Evolutionary conservation across 2,329 filamentous ascomycete genomes (phyloP).

Genomic region (Diaporthe sp.): DNA sequence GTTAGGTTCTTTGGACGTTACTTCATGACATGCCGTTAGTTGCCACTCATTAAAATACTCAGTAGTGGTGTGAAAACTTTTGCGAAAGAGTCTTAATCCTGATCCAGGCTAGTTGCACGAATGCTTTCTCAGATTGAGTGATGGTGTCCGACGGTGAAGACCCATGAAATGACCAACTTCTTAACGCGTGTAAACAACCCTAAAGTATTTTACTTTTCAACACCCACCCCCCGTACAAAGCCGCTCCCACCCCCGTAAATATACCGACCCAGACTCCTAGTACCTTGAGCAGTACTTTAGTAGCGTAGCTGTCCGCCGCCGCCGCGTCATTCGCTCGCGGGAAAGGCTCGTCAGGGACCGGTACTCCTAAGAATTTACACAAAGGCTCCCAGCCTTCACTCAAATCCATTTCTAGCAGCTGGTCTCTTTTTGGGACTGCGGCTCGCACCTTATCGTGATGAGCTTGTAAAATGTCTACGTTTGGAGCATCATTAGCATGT

Average conservation of each 20-base stretch:
- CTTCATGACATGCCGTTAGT: too few relatives aligned
- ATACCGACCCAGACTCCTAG: slow-evolving; percentile 39
- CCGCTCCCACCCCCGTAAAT: background rate
- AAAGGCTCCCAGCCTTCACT: slow-evolving; percentile 34
- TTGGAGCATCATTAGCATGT: background rate
- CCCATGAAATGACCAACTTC: background rate
- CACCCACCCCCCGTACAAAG: background rate
- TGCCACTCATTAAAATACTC: too few relatives aligned
- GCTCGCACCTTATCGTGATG: slow-evolving; percentile 21
- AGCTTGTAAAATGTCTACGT: slow-evolving; percentile 15
- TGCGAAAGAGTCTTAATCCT: too few relatives aligned
- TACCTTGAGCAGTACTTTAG: slow-evolving; percentile 41
- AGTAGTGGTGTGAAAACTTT: too few relatives aligned
- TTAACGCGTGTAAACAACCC: background rate
- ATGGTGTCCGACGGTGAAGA: background rate
- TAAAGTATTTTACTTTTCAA: background rate
- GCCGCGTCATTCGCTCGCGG: slow-evolving; percentile 46
- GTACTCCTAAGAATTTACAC: slow-evolving; percentile 26
- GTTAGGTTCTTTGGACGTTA: too few relatives aligned
- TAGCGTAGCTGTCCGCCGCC: slow-evolving; percentile 43
- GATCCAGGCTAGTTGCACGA: too few relatives aligned
- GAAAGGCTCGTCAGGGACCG: slow-evolving; percentile 36
- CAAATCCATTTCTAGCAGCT: slow-evolving; percentile 37
- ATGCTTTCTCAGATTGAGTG: too few relatives aligned
- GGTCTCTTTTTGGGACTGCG: background rate